A percentile compares a stretch with the other conserved stretches of the same genome.
These are phyloP conservation scores for Fusarium xylarioides DNA, from an alignment of 2,329 filamentous ascomycete genomes.

Conservation along the genomic window DNA sequence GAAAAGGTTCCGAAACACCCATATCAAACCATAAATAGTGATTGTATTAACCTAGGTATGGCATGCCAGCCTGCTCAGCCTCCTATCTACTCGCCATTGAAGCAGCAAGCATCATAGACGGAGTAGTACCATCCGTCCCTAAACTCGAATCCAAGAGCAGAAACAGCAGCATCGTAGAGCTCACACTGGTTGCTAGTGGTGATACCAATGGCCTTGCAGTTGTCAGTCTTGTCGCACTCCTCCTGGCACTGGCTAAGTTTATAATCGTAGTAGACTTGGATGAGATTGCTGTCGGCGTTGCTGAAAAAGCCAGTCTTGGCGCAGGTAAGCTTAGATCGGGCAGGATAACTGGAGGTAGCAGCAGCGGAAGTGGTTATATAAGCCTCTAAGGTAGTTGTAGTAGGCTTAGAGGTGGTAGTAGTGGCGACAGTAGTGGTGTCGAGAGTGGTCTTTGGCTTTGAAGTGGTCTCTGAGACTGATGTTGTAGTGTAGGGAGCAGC, in stretches of 20 bases:
- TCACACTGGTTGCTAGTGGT: slow-evolving; percentile 17
- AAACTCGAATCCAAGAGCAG: slow-evolving; percentile 1
- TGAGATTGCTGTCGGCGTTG: background rate
- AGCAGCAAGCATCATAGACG: slow-evolving; percentile 28
- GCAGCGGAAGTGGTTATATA: slow-evolving; percentile 9
- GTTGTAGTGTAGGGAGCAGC: slow-evolving; percentile 3
- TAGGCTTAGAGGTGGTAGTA: background rate
- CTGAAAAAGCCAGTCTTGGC: slow-evolving; percentile 2
- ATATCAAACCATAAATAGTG: background rate
- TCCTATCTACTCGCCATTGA: background rate
- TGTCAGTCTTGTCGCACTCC: background rate
- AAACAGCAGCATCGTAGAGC: slow-evolving; percentile 17
- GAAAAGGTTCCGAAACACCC: background rate
- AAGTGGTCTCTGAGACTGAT: background rate
- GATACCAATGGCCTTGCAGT: slow-evolving; percentile 25
- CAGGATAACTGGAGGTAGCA: slow-evolving; percentile 4
- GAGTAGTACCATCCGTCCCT: background rate
- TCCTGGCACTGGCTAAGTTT: slow-evolving; percentile 9
- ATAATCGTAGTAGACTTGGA: background rate
- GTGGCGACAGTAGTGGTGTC: background rate
- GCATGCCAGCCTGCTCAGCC: background rate
- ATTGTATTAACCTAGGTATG: background rate
- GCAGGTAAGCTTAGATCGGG: slow-evolving; percentile 11
- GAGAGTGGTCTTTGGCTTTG: slow-evolving; percentile 15
- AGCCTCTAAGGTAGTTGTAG: slow-evolving; percentile 15